Conservation (phyloP, 2,329 filamentous ascomycete species). For the Aspergillus amoenus region DNA sequence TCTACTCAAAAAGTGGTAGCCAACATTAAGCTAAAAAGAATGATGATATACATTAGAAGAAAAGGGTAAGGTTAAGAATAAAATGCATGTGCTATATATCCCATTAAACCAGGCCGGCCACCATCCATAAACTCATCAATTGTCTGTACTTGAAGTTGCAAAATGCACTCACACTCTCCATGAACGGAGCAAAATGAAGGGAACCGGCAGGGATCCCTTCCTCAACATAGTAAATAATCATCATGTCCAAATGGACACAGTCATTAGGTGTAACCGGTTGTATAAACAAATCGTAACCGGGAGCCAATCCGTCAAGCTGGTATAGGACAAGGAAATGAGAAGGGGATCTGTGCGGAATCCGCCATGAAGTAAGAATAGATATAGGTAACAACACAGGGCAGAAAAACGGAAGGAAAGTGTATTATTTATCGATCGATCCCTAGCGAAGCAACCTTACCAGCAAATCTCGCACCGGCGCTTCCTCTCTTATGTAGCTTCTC, state of each 20-base stretch:
- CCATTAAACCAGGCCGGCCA: background rate
- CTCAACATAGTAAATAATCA: conserved; percentile 6
- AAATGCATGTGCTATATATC: background rate
- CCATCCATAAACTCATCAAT: conserved; percentile 1
- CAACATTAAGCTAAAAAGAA: too few species aligned
- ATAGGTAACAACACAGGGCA: conserved; percentile 3
- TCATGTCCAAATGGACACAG: conserved; percentile 1
- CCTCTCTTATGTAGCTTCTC: conserved; percentile 77
- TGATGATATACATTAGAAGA: background rate
- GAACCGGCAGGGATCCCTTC: background rate
- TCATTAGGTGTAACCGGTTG: conserved; percentile 3
- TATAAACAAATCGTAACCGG: conserved; percentile 1
- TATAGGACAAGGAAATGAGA: conserved; percentile 4
- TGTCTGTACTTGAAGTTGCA: background rate
- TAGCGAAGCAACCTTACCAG: conserved; percentile 47
- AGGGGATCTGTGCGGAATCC: conserved; percentile 2
- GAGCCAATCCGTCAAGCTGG: background rate
- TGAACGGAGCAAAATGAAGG: background rate
- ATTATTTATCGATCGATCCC: conserved; percentile 40
- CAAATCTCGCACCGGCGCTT: conserved; percentile 71
- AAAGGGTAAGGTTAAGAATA: background rate
- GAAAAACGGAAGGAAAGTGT: background rate
- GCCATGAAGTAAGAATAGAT: conserved; percentile 10
- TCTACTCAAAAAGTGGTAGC: too few species aligned
- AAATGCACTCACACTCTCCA: background rate